Base-by-base conservation (phyloP, 2,329 filamentous ascomycete species). In the Hymenoscyphus salicellus region DNA sequence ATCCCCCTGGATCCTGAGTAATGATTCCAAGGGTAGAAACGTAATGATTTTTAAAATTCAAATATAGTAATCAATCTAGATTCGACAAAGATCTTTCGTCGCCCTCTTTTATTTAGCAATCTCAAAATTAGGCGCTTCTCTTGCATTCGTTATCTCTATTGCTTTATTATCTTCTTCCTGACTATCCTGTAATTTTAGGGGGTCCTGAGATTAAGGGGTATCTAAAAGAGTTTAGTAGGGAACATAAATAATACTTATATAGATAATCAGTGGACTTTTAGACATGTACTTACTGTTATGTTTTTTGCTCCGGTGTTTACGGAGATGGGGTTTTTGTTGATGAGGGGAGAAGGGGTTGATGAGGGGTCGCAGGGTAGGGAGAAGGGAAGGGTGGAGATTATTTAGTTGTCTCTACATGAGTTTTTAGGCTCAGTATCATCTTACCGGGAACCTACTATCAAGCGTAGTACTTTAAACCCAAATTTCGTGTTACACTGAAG, bases 221-320 rank as follows among this genome's bases (percentile, higher is more conserved):
- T 67, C 17, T 64, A 68, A 26, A 62, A 56, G 26, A 38, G 20
- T 14, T 33, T 68, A 8, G 59, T 64, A 16, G 20, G 61, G 49
- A 46, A 59, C 26, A 61, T 60, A 6, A 56, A 26, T 20, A 63
- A 64, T 63, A 38, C n/a, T 1, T 65, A 67, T 41, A 30, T 58
- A 2, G 66, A 68, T 17, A 63, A 68, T 56, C 56, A 64, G 41
- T 68, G 64, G 66, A 64, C 49, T 14, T 68, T 68, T 62, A 64
- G 66, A 7, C 66, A 68, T 16, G 61, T 68, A 5, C 49, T 65
- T 23, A 59, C 63, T 36, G 46, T 64, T 26, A 65, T 66, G 60
- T 41, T 68, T 3, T 68, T 68, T 61, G 59, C 59, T 14, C 63
- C 63, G 26, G 62, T 68, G 8, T 56, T 64, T 43, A 59, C 60